phyloP scores from a whole-genome alignment of 257 asterid genomes.

The Agastache rugosa region DNA sequence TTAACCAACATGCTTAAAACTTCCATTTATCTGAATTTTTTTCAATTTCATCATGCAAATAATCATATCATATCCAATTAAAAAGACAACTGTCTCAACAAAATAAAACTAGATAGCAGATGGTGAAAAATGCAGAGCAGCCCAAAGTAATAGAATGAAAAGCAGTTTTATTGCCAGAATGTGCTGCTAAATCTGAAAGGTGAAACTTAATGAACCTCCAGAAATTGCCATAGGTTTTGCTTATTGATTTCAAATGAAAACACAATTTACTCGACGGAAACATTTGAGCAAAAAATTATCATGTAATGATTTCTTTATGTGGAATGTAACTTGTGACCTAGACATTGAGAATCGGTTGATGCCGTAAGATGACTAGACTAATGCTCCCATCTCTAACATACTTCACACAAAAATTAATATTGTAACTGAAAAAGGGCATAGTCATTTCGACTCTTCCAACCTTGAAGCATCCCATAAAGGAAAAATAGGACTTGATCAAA shows the following conservation, averaged over 20 bases:
- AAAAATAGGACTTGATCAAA: not conserved
- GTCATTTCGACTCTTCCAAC: not conserved
- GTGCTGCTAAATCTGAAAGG: constrained; percentile 7
- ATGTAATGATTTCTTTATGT: not conserved
- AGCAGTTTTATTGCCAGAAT: not conserved
- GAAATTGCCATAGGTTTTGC: not conserved
- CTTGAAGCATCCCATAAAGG: not conserved
- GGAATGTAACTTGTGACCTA: not conserved
- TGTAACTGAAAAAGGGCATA: not conserved
- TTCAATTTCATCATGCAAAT: too few relatives aligned
- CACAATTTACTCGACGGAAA: not conserved
- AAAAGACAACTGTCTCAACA: not conserved
- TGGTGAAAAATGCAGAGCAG: not conserved
- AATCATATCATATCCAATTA: too few relatives aligned
- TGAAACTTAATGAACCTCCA: constrained; percentile 7
- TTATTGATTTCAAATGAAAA: not conserved
- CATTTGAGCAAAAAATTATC: constrained; percentile 5
- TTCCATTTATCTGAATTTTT: not conserved
- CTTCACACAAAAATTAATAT: not conserved
- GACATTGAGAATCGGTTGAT: not conserved
- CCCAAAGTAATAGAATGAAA: not conserved
- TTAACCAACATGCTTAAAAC: constrained; percentile 15
- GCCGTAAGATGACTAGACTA: not conserved
- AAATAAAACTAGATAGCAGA: constrained; percentile 12
- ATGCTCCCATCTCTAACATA: not conserved